A percentile compares a stretch with the other conserved stretches of the same genome.
These are phyloP conservation scores for Theobroma grandiflorum DNA, from an alignment of 441 rosid species.

Conservation along the genomic window DNA sequence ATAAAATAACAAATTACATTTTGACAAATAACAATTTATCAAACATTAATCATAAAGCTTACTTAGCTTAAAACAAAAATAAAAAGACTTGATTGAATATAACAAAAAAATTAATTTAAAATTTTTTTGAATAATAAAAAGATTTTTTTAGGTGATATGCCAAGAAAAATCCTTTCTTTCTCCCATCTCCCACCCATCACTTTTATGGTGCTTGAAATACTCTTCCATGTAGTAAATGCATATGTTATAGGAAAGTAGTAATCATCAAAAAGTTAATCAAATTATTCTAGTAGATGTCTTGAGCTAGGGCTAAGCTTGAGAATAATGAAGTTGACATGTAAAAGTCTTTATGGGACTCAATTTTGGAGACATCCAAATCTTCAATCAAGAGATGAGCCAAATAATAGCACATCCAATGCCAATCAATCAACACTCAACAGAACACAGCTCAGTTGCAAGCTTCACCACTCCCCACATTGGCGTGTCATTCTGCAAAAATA, in stretches of 20 bases:
- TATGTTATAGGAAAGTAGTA: not conserved
- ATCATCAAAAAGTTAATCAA: not conserved
- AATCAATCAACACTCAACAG: conserved; percentile 34
- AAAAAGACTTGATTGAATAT: too few species aligned
- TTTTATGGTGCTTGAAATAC: too few species aligned
- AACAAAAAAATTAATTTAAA: too few species aligned
- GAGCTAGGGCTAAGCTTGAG: not conserved
- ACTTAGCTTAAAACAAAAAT: too few species aligned
- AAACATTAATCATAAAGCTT: too few species aligned
- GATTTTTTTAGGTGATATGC: too few species aligned
- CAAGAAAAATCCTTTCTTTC: too few species aligned
- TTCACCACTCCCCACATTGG: conserved; percentile 76
- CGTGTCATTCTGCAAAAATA: conserved; percentile 65
- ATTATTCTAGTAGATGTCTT: not conserved
- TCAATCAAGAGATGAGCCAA: not conserved
- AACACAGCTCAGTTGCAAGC: conserved; percentile 64
- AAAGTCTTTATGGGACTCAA: not conserved
- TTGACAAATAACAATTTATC: too few species aligned
- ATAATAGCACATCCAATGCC: not conserved
- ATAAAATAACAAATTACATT: too few species aligned
- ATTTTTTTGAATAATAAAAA: too few species aligned
- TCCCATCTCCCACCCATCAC: too few species aligned
- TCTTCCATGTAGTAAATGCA: not conserved
- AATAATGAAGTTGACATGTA: not conserved
- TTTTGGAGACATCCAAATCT: not conserved